Conservation (phyloP, 2,329 filamentous ascomycete genomes). For the Aspergillus brasiliensis region DNA sequence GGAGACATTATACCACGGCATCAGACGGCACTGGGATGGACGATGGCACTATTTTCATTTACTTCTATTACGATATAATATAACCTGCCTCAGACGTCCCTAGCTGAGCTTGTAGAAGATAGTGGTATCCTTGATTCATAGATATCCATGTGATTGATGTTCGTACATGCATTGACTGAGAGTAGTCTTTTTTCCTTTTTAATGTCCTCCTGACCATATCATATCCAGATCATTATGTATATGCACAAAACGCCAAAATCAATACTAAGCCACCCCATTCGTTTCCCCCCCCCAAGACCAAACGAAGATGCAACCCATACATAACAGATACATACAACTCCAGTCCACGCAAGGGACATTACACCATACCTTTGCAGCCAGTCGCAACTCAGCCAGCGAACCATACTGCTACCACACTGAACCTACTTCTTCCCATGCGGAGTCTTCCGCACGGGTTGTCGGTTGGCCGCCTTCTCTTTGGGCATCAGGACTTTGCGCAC, state of each 20-base stretch:
- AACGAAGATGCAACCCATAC: background rate
- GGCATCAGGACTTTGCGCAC: conserved; percentile 41
- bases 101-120: background rate
- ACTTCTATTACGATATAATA: too few species aligned
- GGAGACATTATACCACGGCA: too few species aligned
- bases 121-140: background rate
- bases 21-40: too few species aligned
- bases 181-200: background rate
- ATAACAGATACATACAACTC: background rate
- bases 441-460: conserved; percentile 26
- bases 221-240: background rate
- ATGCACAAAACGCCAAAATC: background rate
- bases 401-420: background rate
- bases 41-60: too few species aligned
- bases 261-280: background rate
- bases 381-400: background rate
- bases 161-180: background rate
- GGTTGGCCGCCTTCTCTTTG: conserved; percentile 31
- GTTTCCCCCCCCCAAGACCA: background rate
- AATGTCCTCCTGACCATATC: background rate
- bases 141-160: background rate
- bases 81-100: too few species aligned
- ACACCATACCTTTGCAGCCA: background rate
- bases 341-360: background rate
- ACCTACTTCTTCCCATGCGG: conserved; percentile 15